Conservation (phyloP, 2,329 filamentous ascomycete genomes). For the Diaporthe australafricana region DNA sequence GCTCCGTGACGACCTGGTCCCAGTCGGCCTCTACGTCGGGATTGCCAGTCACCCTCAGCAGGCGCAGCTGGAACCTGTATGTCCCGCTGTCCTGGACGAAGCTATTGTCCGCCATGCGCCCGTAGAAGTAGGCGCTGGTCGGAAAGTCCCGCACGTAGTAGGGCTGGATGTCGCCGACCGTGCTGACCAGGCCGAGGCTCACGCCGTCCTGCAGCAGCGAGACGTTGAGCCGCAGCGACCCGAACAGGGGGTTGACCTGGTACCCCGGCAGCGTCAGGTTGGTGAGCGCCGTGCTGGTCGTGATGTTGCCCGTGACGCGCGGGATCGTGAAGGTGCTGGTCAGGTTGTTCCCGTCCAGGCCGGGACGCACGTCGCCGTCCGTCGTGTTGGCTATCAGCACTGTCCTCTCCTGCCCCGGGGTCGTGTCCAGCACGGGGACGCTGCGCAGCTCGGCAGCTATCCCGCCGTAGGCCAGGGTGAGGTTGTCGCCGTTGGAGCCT, state of each 20-base stretch:
- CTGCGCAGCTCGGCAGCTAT: constrained; percentile 45
- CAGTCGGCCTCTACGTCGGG: constrained; percentile 40
- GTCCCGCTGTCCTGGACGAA: constrained; percentile 40
- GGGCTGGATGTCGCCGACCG: neutral
- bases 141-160: constrained; percentile 7
- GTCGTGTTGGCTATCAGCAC: constrained; percentile 38
- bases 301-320: constrained; percentile 28
- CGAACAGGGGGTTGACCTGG: constrained; percentile 9
- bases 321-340: constrained; percentile 28
- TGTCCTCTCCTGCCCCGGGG: constrained; percentile 36
- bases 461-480: constrained; percentile 54
- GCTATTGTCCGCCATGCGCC: constrained; percentile 40
- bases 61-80: constrained; percentile 41
- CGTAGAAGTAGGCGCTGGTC: constrained; percentile 33
- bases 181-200: constrained; percentile 29
- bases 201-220: constrained; percentile 26
- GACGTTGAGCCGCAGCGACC: constrained; percentile 25
- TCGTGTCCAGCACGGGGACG: constrained; percentile 35
- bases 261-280: constrained; percentile 26
- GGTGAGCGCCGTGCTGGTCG: constrained; percentile 21
- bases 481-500: constrained; percentile 48
- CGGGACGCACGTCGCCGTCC: constrained; percentile 11
- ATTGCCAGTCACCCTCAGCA: constrained; percentile 43
- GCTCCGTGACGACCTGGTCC: constrained; percentile 34
- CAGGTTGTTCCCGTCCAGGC: constrained; percentile 26